Evolutionary conservation across 768 basidiomycete genomes (phyloP).

Genomic region (Psilocybe cubensis): DNA sequence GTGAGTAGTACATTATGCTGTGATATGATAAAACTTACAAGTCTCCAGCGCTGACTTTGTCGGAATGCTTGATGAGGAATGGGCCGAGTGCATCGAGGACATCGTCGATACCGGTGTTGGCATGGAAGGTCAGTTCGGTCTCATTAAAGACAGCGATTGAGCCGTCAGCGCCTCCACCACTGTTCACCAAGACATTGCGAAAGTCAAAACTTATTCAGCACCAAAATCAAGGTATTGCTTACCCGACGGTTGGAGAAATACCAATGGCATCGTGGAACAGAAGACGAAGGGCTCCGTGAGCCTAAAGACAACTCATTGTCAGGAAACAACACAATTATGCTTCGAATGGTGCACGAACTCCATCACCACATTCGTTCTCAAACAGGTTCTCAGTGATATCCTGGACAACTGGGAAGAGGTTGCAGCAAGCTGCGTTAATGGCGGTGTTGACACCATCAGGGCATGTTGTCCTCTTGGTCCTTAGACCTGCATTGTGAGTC

Average conservation of each 20-base stretch:
- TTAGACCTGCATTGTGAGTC: background rate
- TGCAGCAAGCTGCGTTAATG: slow-evolving; percentile 7
- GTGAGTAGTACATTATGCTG: slow-evolving; percentile 14
- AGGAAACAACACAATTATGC: background rate
- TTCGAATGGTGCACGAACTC: background rate
- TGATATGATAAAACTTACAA: slow-evolving; percentile 35
- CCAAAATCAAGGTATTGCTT: slow-evolving; percentile 3
- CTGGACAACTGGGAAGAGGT: slow-evolving; percentile 9
- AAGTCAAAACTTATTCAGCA: background rate
- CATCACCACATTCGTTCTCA: slow-evolving; percentile 12
- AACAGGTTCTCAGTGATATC: slow-evolving; percentile 9
- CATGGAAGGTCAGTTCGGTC: slow-evolving; percentile 44
- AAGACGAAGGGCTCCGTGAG: slow-evolving; percentile 34
- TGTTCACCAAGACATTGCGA: slow-evolving; percentile 9
- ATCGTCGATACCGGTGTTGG: slow-evolving; percentile 48
- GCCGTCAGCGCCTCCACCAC: slow-evolving; percentile 51
- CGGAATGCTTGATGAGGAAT: slow-evolving; percentile 12
- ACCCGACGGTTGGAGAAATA: slow-evolving; percentile 39
- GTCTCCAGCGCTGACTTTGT: slow-evolving; percentile 44
- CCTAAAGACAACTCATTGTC: slow-evolving; percentile 13
- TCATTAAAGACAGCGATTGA: slow-evolving; percentile 49
- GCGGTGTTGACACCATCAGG: slow-evolving; percentile 7
- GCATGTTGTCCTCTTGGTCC: slow-evolving; percentile 1
- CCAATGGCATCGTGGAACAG: slow-evolving; percentile 49
- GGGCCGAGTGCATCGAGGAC: slow-evolving; percentile 39